Evolutionary conservation across 2,329 filamentous ascomycete genomes (phyloP).

Genomic region (Nothophoma quercina): DNA sequence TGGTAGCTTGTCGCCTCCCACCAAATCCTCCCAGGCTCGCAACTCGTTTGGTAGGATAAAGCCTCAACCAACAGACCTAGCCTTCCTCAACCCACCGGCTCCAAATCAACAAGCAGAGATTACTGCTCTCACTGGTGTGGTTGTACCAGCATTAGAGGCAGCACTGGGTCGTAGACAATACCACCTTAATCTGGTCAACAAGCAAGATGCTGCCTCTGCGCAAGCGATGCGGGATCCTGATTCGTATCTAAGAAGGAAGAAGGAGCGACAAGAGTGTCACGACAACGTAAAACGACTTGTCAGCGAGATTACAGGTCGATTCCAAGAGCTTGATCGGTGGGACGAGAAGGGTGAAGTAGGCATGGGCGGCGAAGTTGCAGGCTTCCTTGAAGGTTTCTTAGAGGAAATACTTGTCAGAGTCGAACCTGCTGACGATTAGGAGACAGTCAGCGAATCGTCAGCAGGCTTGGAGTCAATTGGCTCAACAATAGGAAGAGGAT

Average conservation of each 20-base stretch:
- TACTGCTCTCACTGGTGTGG: slow-evolving; percentile 87
- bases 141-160: slow-evolving; percentile 90
- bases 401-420: slow-evolving; percentile 94
- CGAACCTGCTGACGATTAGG: slow-evolving; percentile 78
- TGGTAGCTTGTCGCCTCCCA: slow-evolving; percentile 12
- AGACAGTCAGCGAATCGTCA: too few species aligned
- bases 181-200: slow-evolving; percentile 60
- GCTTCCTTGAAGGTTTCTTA: slow-evolving; percentile 88
- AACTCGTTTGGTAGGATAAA: slow-evolving; percentile 43
- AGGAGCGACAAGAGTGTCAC: slow-evolving; percentile 68
- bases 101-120: slow-evolving; percentile 69
- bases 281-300: slow-evolving; percentile 84
- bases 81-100: slow-evolving; percentile 48
- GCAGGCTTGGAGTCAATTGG: too few species aligned
- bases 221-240: slow-evolving; percentile 67
- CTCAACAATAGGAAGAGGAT: too few species aligned
- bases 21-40: slow-evolving; percentile 32
- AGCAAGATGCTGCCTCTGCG: slow-evolving; percentile 50
- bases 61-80: slow-evolving; percentile 24
- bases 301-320: slow-evolving; percentile 80
- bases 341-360: slow-evolving; percentile 88
- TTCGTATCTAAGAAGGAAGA: slow-evolving; percentile 39
- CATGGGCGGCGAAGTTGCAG: slow-evolving; percentile 89
- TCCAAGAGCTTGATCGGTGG: slow-evolving; percentile 88
- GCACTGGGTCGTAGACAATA: slow-evolving; percentile 80